These are phyloP conservation scores for Auriscalpium microsporum DNA, from an alignment of 768 basidiomycete species.

Conservation along the genomic window DNA sequence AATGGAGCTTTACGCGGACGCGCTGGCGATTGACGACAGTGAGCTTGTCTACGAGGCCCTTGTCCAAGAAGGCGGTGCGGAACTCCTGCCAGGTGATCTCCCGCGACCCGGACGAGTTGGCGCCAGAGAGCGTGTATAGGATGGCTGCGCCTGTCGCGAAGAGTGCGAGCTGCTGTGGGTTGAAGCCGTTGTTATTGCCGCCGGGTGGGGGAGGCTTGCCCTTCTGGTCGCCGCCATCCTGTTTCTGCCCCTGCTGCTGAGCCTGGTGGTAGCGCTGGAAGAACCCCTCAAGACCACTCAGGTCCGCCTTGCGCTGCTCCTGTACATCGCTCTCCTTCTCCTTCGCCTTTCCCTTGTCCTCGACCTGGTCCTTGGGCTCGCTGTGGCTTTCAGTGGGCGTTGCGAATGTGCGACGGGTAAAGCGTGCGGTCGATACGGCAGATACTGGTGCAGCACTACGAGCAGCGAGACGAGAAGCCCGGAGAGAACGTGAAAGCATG, in stretches of 20 bases:
- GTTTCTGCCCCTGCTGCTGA: constrained; percentile 13
- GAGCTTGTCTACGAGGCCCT: constrained; percentile 91
- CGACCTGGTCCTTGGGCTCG: neutral
- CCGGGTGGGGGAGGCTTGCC: constrained; percentile 39
- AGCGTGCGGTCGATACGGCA: neutral
- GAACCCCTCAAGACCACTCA: constrained; percentile 16
- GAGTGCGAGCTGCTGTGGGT: constrained; percentile 47
- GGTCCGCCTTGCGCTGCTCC: constrained; percentile 14
- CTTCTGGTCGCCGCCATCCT: constrained; percentile 28
- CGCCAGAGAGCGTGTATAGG: constrained; percentile 50
- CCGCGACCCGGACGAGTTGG: constrained; percentile 43
- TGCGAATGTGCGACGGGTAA: constrained; percentile 4
- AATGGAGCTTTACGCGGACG: constrained; percentile 89
- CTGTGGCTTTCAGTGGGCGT: constrained; percentile 8
- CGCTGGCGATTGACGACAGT: constrained; percentile 84
- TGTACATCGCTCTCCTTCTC: neutral
- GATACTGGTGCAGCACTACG: constrained; percentile 4
- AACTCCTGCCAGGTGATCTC: constrained; percentile 99
- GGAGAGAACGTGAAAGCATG: constrained; percentile 12
- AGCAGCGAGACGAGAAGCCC: constrained; percentile 10
- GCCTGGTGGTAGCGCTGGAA: constrained; percentile 18
- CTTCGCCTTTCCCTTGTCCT: constrained; percentile 4
- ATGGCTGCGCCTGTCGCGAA: constrained; percentile 53
- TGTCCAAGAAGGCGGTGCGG: constrained; percentile 92
- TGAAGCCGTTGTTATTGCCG: constrained; percentile 44